A percentile compares a stretch with the other conserved stretches of the same genome.
Evolutionary conservation across 2,329 filamentous ascomycete genomes (phyloP).

Genomic region (Phialophora expanda): DNA sequence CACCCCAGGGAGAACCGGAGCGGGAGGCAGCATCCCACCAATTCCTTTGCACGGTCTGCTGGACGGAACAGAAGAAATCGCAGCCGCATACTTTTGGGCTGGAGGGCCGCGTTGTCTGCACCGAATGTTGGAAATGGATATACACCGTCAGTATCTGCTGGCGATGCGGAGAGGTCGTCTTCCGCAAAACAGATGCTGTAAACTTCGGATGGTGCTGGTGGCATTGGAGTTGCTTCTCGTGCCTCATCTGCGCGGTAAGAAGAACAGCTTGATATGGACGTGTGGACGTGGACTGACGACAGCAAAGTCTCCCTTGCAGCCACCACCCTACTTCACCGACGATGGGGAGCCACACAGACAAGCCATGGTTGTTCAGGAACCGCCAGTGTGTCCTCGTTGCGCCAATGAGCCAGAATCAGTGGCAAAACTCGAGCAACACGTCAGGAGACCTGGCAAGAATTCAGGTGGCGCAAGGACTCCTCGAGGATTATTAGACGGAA

Average conservation of each 20-base stretch:
- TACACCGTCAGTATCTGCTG: constrained; percentile 40
- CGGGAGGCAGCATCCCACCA: constrained; percentile 6
- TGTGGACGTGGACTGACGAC: neutral
- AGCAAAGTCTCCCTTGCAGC: constrained; percentile 31
- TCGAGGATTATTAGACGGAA: constrained; percentile 12
- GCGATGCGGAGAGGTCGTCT: constrained; percentile 39
- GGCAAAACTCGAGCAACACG: constrained; percentile 36
- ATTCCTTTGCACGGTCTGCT: constrained; percentile 36
- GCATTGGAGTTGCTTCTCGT: constrained; percentile 43
- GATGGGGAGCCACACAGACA: constrained; percentile 30
- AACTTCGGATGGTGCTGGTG: constrained; percentile 43
- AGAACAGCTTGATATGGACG: neutral
- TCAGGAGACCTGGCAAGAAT: constrained; percentile 13
- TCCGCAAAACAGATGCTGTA: constrained; percentile 39
- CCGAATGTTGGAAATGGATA: constrained; percentile 38
- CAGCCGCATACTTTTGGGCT: constrained; percentile 32
- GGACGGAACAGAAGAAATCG: constrained; percentile 24
- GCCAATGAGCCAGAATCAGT: constrained; percentile 29
- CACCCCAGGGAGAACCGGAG: neutral
- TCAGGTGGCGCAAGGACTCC: constrained; percentile 11
- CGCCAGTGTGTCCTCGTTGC: constrained; percentile 37
- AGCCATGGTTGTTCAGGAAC: constrained; percentile 32
- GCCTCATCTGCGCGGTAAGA: constrained; percentile 40
- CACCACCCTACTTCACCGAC: constrained; percentile 33
- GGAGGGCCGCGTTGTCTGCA: constrained; percentile 37